Base-by-base conservation (phyloP, 164 flowering plant species). In the Liquidambar formosana region DNA sequence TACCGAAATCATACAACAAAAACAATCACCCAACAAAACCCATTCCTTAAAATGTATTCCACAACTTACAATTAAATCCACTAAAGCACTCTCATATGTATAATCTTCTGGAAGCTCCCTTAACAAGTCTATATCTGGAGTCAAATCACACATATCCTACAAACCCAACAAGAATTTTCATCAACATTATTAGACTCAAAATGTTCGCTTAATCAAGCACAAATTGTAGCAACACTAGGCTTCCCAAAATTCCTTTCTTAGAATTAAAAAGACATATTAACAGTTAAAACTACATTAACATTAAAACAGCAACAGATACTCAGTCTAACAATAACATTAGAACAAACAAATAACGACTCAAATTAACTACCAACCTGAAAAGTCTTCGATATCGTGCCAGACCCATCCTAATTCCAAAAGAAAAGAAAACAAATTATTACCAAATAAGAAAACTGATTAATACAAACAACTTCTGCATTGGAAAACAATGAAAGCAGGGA, bases 81-180 rank as follows among this genome's bases (percentile, higher is more conserved):
- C 96, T n/a, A 93, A 85, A 33, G 97, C 94, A 49, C 93, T 82
- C 78, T 86, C 96, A 81, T 78, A 89, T 14, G 87, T 70, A 70
- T 89, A 87, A 23, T 85, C 89, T 49, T 84, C 84, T 0, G 97
- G 92, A 13, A 86, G 82, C 77, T 88, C 92, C 41, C 11, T 73
- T 41, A 91, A 46, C 72, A 89, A 64, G 3, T 86, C 87, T 10
- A 87, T 79, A 67, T 83, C 86, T 8, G 92, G 94, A 0, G 97
- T 91, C 60, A 91, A 73, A 80, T 91, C 92, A 92, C 92, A 89
- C 97, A 91, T 88, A 65, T 85, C 85, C 97, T 89, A 79, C 65
- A 72, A 60, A 57, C n/a, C 23, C 62, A 71, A 51, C 26, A 43
- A 8, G 15, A 53, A 52, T 63, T 28, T 26, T 15, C 16, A 46